phyloP scores from a whole-genome alignment of 75 land plant genomes.

The Cryptomeria japonica region DNA sequence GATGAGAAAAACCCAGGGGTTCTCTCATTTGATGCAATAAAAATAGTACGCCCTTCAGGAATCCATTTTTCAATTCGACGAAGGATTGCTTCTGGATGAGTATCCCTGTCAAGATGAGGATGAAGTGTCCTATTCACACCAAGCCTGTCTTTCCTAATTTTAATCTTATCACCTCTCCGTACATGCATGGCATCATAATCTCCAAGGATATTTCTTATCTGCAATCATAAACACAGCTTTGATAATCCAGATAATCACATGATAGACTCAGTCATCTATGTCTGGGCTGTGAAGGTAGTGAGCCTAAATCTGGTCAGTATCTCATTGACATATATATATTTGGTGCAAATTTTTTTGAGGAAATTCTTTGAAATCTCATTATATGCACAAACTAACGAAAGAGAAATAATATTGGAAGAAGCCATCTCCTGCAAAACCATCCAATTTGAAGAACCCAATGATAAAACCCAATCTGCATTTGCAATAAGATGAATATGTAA shows the following conservation, averaged over 20 bases:
- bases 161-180: slow-evolving; percentile 85
- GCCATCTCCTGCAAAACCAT: neutral
- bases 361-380: neutral
- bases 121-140: slow-evolving; percentile 63
- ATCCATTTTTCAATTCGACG: slow-evolving; percentile 71
- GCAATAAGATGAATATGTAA: neutral
- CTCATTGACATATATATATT: too few species aligned
- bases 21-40: slow-evolving; percentile 91
- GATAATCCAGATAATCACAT: neutral
- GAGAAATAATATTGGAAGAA: neutral
- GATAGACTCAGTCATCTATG: neutral
- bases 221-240: slow-evolving; percentile 12
- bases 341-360: neutral
- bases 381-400: neutral
- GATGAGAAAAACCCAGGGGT: slow-evolving; percentile 76
- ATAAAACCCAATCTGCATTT: neutral
- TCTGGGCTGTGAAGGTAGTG: neutral
- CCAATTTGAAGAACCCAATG: neutral
- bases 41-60: slow-evolving; percentile 80
- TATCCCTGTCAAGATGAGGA: slow-evolving; percentile 91
- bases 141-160: slow-evolving; percentile 77
- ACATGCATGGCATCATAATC: slow-evolving; percentile 97
- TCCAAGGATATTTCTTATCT: slow-evolving; percentile 65
- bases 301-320: neutral
- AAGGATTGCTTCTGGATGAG: slow-evolving; percentile 74